These are phyloP conservation scores for Borovskyia barvae DNA, from an alignment of 208 protist genomes.

Conservation along the genomic window DNA sequence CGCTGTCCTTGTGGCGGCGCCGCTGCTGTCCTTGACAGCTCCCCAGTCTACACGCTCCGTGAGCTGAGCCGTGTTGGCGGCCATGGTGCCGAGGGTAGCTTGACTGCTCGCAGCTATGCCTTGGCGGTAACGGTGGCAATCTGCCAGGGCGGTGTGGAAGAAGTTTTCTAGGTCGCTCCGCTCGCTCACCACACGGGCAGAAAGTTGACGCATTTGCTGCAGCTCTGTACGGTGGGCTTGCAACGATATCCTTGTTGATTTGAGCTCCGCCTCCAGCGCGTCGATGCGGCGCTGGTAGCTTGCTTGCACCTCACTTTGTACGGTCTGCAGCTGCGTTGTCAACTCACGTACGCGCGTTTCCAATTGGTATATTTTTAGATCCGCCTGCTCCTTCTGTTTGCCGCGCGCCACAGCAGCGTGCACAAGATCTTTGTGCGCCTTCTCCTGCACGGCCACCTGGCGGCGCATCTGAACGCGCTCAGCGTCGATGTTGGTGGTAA, in stretches of 20 bases:
- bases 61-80: neutral
- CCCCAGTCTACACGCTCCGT: neutral
- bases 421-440: conserved; percentile 58
- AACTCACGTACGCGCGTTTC: conserved; percentile 53
- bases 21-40: neutral
- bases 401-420: conserved; percentile 47
- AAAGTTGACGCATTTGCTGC: conserved; percentile 42
- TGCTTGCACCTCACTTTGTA: conserved; percentile 23
- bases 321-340: conserved; percentile 20
- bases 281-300: conserved; percentile 42
- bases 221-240: conserved; percentile 52
- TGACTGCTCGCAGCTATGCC: conserved; percentile 5
- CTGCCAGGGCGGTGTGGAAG: conserved; percentile 67
- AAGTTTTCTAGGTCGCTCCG: conserved; percentile 77
- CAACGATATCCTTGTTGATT: conserved; percentile 37
- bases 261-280: conserved; percentile 47
- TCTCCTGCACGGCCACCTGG: conserved; percentile 42
- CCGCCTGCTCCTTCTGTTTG: conserved; percentile 36
- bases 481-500: conserved; percentile 44
- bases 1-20: neutral
- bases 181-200: conserved; percentile 55
- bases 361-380: conserved; percentile 52
- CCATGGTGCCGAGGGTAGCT: neutral
- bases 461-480: conserved; percentile 49
- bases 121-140: conserved; percentile 45